Conservation (phyloP, 352 stramenopile genomes). For the Globisporangium nunn region DNA sequence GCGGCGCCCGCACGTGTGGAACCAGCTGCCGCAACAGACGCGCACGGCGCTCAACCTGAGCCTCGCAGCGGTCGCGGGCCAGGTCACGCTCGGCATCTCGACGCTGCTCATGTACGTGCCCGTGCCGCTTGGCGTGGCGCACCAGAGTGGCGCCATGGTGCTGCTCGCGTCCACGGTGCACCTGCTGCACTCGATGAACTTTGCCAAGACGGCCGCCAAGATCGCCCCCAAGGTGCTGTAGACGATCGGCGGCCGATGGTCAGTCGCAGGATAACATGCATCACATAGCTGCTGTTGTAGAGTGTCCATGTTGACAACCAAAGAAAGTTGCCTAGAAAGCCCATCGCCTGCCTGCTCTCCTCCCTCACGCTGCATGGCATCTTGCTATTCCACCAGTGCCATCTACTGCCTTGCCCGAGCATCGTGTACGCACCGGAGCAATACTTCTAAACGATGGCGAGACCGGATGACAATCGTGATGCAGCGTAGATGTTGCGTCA, state of each 20-base stretch:
- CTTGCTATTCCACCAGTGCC: too few relatives aligned
- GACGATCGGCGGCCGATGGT: neutral
- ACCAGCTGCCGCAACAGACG: constrained; percentile 69
- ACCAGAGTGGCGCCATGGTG: constrained; percentile 95
- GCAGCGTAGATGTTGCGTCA: too few relatives aligned
- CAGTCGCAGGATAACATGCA: neutral
- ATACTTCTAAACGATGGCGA: too few relatives aligned
- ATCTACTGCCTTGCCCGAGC: neutral
- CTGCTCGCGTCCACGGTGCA: constrained; percentile 92
- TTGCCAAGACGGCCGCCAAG: constrained; percentile 52
- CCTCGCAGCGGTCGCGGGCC: constrained; percentile 55
- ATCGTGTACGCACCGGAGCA: too few relatives aligned
- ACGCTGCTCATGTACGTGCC: constrained; percentile 97
- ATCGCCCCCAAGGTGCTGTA: constrained; percentile 28
- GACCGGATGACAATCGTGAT: too few relatives aligned
- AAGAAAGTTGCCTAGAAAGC: neutral
- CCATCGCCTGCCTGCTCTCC: too few relatives aligned
- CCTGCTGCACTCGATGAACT: constrained; percentile 87
- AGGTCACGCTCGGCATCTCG: constrained; percentile 93
- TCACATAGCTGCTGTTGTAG: neutral
- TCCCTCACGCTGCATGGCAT: too few relatives aligned
- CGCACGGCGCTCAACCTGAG: constrained; percentile 77
- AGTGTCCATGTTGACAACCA: neutral
- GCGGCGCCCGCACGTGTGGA: constrained; percentile 75
- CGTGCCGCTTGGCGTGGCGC: constrained; percentile 90